Base-by-base conservation (phyloP, 176 grass and related monocot genomes). In the Zizania latifolia region DNA sequence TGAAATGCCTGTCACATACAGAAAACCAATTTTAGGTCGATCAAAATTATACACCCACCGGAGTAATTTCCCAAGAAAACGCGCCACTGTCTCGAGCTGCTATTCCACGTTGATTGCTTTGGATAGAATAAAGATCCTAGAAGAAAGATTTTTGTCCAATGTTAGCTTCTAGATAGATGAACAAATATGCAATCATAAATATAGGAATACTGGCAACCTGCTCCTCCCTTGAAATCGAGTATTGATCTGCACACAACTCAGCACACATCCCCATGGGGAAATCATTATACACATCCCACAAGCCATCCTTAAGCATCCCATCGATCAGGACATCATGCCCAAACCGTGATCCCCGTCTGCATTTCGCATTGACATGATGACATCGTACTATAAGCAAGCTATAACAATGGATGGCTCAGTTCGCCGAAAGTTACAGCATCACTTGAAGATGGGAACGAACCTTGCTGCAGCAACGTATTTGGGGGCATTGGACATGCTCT, bases 281-380 rank as follows among this genome's bases (percentile, higher is more conserved):
- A 70, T 98, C 84, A 44, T 98, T 98, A 31, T 94, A 94, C 8
- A 84, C 94, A 82, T 98, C 94, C 94, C 94, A 98, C 41, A 98
- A 5, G 13, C 94, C 94, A 76, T 97, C 94, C 84, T 92, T 97
- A 0, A 97, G 82, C 91, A 97, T 92, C 15, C 94, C 94, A 11
- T 97, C 94, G n/a, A 97, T 28, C 8, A 97, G 82, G 7, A 62
- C 83, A 45, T 93, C 94, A 37, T 97, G 83, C 8, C 94, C 94
- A 36, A 97, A 97, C 45, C 82, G 82, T 14, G 94, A 97, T 5
- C 94, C 94, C 77, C 88, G 88, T 53, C 91, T 97, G 77, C 30
- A 43, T 56, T 77, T 68, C 15, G 81, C 45, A 36, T 75, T 21
- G 4, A 28, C 34, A 1, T 54, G 37, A 71, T 21, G 4, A 28